phyloP scores from a whole-genome alignment of 2,329 filamentous ascomycete genomes.

The Mollisiaceae sp. region DNA sequence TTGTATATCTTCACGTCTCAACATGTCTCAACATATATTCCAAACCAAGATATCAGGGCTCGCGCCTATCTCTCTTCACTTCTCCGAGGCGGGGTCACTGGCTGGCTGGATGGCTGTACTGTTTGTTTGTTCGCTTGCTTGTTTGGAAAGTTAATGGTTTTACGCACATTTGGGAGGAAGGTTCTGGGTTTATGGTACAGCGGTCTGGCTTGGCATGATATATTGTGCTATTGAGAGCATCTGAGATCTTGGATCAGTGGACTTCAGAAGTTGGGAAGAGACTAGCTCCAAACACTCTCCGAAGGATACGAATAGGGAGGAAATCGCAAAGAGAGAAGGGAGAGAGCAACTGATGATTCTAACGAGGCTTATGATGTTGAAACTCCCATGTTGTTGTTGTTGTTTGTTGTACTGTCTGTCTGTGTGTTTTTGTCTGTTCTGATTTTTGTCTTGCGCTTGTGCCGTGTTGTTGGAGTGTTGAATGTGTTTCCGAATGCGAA shows the following conservation, averaged over 20 bases:
- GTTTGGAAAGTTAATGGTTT: slow-evolving; percentile 22
- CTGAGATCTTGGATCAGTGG: too few relatives aligned
- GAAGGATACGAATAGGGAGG: neutral
- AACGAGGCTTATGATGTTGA: neutral
- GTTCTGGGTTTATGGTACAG: neutral
- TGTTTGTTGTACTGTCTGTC: too few relatives aligned
- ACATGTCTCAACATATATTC: neutral
- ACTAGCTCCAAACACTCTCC: too few relatives aligned
- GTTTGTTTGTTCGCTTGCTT: too few relatives aligned
- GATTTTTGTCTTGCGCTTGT: too few relatives aligned
- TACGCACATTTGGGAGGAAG: slow-evolving; percentile 10
- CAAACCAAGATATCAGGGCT: slow-evolving; percentile 12
- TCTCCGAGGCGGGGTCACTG: neutral
- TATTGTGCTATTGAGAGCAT: too few relatives aligned
- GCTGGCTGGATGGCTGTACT: slow-evolving; percentile 16
- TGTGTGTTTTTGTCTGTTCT: too few relatives aligned
- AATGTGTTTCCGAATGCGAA: too few relatives aligned
- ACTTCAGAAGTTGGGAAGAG: neutral
- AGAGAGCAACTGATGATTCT: neutral
- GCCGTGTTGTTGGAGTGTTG: too few relatives aligned
- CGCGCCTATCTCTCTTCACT: slow-evolving; percentile 1
- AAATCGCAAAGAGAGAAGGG: neutral
- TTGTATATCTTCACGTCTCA: neutral
- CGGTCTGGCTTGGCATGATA: neutral
- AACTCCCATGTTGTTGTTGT: too few relatives aligned